Percentiles rank a stretch among this genome's conserved stretches.
Conservation (phyloP, 352 stramenopile species). For the Aphanomyces invadans region DNA sequence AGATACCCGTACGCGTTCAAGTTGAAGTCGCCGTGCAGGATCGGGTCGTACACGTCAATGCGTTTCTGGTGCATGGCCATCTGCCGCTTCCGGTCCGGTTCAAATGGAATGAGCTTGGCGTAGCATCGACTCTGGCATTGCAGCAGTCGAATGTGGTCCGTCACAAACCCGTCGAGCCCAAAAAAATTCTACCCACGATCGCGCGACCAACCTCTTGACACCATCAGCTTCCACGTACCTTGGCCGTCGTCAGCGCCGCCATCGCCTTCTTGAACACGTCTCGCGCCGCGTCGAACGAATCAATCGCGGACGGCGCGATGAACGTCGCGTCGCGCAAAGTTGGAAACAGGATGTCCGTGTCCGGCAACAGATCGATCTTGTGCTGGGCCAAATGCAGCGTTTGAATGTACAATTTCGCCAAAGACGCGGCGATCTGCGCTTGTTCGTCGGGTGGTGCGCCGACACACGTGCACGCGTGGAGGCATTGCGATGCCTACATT, state of each 20-base stretch:
- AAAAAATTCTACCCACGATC: conserved; percentile 30
- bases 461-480: conserved; percentile 1
- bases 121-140: conserved; percentile 56
- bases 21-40: conserved; percentile 47
- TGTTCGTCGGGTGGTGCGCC: not conserved
- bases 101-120: conserved; percentile 43
- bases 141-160: conserved; percentile 45
- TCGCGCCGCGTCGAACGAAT: conserved; percentile 43
- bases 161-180: conserved; percentile 62
- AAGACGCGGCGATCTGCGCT: not conserved
- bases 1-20: conserved; percentile 41
- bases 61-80: conserved; percentile 62
- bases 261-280: conserved; percentile 59
- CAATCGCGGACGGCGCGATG: conserved; percentile 24
- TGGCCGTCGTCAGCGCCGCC: conserved; percentile 34
- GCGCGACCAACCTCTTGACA: not conserved
- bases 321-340: not conserved
- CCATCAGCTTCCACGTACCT: conserved; percentile 8
- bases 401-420: conserved; percentile 10
- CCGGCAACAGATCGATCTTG: not conserved
- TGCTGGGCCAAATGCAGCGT: conserved; percentile 7
- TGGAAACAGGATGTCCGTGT: conserved; percentile 2
- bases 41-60: conserved; percentile 36
- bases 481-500: conserved; percentile 20
- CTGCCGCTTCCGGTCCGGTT: conserved; percentile 43